These are phyloP conservation scores for Colletotrichum spinosum DNA, from an alignment of 2,329 filamentous ascomycete species.

Conservation along the genomic window DNA sequence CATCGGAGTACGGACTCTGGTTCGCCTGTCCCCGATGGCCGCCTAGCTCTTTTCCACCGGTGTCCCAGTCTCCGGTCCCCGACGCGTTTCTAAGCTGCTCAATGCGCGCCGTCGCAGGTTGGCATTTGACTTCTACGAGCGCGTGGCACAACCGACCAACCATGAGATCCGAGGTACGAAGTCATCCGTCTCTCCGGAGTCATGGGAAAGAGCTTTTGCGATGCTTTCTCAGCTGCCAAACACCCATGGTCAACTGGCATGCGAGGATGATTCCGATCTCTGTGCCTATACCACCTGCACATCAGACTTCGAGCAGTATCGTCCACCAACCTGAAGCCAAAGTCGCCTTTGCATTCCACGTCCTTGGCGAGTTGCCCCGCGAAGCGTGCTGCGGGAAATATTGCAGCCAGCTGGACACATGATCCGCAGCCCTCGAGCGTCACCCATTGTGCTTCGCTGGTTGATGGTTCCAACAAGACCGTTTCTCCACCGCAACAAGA, in stretches of 20 bases:
- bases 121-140: conserved; percentile 34
- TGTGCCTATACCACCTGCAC: conserved; percentile 6
- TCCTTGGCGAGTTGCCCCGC: too few relatives aligned
- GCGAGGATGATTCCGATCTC: conserved; percentile 25
- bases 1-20: conserved; percentile 28
- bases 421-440: too few relatives aligned
- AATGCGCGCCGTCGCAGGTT: conserved; percentile 35
- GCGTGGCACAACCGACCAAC: conserved; percentile 32
- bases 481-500: too few relatives aligned
- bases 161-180: conserved; percentile 29
- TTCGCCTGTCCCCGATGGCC: conserved; percentile 5
- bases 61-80: conserved; percentile 28
- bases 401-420: too few relatives aligned
- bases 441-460: too few relatives aligned
- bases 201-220: conserved; percentile 12
- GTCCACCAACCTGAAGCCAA: background rate
- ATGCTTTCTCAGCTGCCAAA: conserved; percentile 18
- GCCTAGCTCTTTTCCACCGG: conserved; percentile 20
- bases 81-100: conserved; percentile 19
- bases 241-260: conserved; percentile 16
- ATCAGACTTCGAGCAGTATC: conserved; percentile 9
- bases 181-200: conserved; percentile 32
- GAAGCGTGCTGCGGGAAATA: too few relatives aligned
- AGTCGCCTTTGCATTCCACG: background rate
- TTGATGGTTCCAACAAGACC: too few relatives aligned